A percentile compares a stretch with the other conserved stretches of the same genome.
Evolutionary conservation across 2,329 filamentous ascomycete genomes (phyloP).

Genomic region (Beauveria pseudobassiana): DNA sequence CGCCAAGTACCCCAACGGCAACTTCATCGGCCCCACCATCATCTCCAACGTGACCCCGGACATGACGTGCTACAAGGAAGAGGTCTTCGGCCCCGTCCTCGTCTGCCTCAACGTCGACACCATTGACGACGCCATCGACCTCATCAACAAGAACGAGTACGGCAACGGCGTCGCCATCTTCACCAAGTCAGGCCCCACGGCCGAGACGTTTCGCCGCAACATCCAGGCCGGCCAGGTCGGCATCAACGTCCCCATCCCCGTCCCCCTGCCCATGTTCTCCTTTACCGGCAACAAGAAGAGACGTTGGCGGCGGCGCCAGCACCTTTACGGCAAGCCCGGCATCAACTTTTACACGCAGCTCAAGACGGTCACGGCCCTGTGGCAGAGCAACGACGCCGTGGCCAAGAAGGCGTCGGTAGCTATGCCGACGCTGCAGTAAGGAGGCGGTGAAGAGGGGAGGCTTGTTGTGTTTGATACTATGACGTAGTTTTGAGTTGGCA

Average conservation of each 20-base stretch:
- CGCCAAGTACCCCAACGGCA: conserved; percentile 73
- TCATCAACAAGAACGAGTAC: conserved; percentile 83
- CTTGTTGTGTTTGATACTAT: no score
- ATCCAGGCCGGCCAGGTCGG: conserved; percentile 83
- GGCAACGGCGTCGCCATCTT: conserved; percentile 84
- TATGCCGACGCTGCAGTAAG: conserved; percentile 60
- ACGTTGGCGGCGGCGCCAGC: conserved; percentile 85
- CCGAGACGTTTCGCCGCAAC: conserved; percentile 68
- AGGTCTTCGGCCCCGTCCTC: conserved; percentile 80
- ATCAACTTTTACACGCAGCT: conserved; percentile 93
- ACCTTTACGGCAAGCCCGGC: conserved; percentile 90
- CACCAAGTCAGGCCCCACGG: conserved; percentile 69
- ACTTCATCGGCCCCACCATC: conserved; percentile 79
- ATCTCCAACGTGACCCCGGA: conserved; percentile 72
- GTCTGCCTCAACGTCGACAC: conserved; percentile 74
- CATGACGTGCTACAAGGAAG: conserved; percentile 79
- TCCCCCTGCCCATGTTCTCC: conserved; percentile 63
- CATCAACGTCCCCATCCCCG: conserved; percentile 75
- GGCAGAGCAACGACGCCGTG: conserved; percentile 79
- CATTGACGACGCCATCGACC: conserved; percentile 69
- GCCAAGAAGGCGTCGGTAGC: conserved; percentile 77
- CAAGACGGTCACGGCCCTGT: conserved; percentile 94
- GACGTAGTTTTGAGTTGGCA: no score
- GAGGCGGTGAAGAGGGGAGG: neutral
- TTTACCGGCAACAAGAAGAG: conserved; percentile 81